These are phyloP conservation scores for barley (Hordeum vulgare) DNA, from an alignment of 176 grass and related monocot genomes.

Conservation along the genomic window MorexV3_pseudomolecules_assembly NC_058519.1:568888185-568888684, in stretches of 20 bases:
- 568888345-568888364: constrained; percentile 78
- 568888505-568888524: not conserved
- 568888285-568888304: not conserved
- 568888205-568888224: constrained; percentile 16
- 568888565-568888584: not conserved
- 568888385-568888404: constrained; percentile 65
- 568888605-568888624: not conserved
- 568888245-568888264: not conserved
- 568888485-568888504: not conserved
- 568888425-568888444: constrained; percentile 44
- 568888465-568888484: not conserved
- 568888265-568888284: not conserved
- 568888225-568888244: not conserved
- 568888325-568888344: not conserved
- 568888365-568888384: constrained; percentile 90
- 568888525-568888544: constrained; percentile 45
- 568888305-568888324: not conserved
- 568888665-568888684: not conserved
- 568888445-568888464: not conserved
- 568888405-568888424: constrained; percentile 62
- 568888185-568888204: constrained; percentile 77
- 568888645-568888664: not conserved
- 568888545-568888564: not conserved
- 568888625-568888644: not conserved
- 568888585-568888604: not conserved